Percentiles rank a stretch among this genome's conserved stretches.
phyloP scores from a whole-genome alignment of 2,329 filamentous ascomycete genomes.

The Aspergillus sp. region DNA sequence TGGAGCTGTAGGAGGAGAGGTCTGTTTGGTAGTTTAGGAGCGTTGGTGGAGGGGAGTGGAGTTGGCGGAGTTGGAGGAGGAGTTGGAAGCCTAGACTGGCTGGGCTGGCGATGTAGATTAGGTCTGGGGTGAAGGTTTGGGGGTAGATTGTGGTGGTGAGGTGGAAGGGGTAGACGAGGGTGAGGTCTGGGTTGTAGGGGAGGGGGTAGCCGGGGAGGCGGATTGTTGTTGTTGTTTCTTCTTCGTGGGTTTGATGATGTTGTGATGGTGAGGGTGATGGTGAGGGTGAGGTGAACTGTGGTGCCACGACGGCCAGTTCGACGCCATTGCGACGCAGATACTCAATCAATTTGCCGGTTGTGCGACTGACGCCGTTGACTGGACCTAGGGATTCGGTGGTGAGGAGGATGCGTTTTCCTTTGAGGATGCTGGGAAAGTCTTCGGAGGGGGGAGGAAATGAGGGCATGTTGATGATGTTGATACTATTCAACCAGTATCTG shows the following conservation, averaged over 20 bases:
- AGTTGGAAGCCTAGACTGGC: slow-evolving; percentile 72
- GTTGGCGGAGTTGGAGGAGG: slow-evolving; percentile 67
- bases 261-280: background rate
- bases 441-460: slow-evolving; percentile 3
- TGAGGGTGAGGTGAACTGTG: slow-evolving; percentile 45
- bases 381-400: slow-evolving; percentile 73
- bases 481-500: too few species aligned
- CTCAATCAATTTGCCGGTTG: slow-evolving; percentile 68
- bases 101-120: slow-evolving; percentile 70
- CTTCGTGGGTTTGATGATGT: slow-evolving; percentile 39
- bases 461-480: background rate
- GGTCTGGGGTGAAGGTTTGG: slow-evolving; percentile 65
- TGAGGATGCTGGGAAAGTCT: slow-evolving; percentile 51
- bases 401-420: slow-evolving; percentile 64
- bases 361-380: slow-evolving; percentile 72
- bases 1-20: slow-evolving; percentile 67
- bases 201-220: slow-evolving; percentile 66
- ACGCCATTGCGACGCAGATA: slow-evolving; percentile 66
- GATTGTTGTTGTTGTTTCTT: slow-evolving; percentile 33
- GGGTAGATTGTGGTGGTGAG: slow-evolving; percentile 60
- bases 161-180: slow-evolving; percentile 69
- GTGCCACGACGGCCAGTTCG: slow-evolving; percentile 67
- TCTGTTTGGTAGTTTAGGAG: slow-evolving; percentile 74
- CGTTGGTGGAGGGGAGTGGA: slow-evolving; percentile 58
- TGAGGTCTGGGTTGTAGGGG: slow-evolving; percentile 71